A percentile compares a stretch with the other conserved stretches of the same genome.
Evolutionary conservation across 495 filamentous ascomycete genomes (phyloP).

Genomic region (Beverwykella pulmonaria): DNA sequence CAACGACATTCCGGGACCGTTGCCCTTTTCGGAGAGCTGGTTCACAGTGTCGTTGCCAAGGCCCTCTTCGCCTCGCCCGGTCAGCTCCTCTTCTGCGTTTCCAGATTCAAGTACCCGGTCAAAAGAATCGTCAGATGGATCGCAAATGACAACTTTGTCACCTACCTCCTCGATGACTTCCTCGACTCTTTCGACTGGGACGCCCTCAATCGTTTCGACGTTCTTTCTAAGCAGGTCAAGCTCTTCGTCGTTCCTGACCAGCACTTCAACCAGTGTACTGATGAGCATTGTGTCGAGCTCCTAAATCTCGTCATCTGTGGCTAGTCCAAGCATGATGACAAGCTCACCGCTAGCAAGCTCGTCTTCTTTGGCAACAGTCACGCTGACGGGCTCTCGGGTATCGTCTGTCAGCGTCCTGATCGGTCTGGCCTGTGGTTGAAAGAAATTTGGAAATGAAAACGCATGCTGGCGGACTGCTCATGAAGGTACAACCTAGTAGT

Average conservation of each 20-base stretch:
- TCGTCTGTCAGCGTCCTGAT: too few species aligned
- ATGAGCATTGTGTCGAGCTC: too few species aligned
- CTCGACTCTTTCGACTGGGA: neutral
- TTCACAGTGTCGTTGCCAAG: conserved; percentile 6
- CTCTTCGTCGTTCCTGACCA: neutral
- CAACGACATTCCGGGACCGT: neutral
- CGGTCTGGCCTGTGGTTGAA: too few species aligned
- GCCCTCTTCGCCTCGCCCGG: neutral
- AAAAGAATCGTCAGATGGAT: neutral
- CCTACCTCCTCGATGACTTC: neutral
- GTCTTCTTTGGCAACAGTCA: neutral
- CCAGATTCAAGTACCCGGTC: neutral
- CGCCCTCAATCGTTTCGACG: neutral
- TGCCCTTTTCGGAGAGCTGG: neutral
- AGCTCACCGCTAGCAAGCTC: neutral
- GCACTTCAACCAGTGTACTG: neutral
- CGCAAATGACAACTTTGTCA: neutral
- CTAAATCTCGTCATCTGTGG: neutral
- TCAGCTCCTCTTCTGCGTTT: neutral
- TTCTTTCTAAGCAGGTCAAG: neutral
- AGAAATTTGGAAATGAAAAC: too few species aligned
- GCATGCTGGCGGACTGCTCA: too few species aligned
- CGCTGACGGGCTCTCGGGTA: too few species aligned
- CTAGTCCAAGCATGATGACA: neutral
- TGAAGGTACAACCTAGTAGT: too few species aligned